A percentile compares a stretch with the other conserved stretches of the same genome.
These are phyloP conservation scores for Lunasporangiospora selenospora DNA, from an alignment of 192 early-diverging fungal species.

Conservation along the genomic window DNA sequence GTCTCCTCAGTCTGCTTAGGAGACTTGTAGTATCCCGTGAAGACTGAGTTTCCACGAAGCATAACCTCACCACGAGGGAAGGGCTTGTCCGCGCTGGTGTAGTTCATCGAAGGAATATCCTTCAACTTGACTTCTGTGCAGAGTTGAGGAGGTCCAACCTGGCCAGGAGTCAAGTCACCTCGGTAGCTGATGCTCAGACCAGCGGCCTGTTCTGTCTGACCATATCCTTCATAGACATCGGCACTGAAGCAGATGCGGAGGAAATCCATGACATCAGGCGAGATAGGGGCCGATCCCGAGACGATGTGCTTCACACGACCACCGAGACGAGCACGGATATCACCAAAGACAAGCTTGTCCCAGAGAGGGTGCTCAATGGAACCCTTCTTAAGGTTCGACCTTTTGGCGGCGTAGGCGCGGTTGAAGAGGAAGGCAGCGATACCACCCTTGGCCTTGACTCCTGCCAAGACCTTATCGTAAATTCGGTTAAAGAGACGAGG, in stretches of 20 bases:
- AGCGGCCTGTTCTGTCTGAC: constrained; percentile 81
- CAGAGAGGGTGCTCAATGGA: constrained; percentile 68
- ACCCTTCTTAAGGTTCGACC: constrained; percentile 52
- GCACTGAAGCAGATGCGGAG: constrained; percentile 83
- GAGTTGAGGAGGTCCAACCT: constrained; percentile 77
- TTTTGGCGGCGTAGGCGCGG: constrained; percentile 62
- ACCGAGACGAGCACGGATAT: constrained; percentile 72
- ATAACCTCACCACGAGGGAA: constrained; percentile 91
- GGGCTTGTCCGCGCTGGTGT: constrained; percentile 77
- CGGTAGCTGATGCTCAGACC: constrained; percentile 46
- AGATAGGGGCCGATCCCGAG: constrained; percentile 86
- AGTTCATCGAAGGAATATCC: constrained; percentile 91
- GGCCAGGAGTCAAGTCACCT: constrained; percentile 50
- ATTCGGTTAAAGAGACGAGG: constrained; percentile 92
- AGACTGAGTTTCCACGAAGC: constrained; percentile 75
- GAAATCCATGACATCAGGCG: constrained; percentile 83
- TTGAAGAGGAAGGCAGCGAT: constrained; percentile 60
- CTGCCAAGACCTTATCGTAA: constrained; percentile 78
- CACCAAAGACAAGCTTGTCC: constrained; percentile 74
- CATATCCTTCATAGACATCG: constrained; percentile 86
- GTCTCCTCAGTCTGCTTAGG: constrained; percentile 84
- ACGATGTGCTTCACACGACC: constrained; percentile 80
- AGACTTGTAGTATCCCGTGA: constrained; percentile 86
- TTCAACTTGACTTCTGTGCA: constrained; percentile 81
- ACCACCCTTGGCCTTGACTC: constrained; percentile 70